Evolutionary conservation across 1,284 basidiomycete species (phyloP), one percentile per base, ranked within the genome.

Genomic region (Rhodotorula sp.): DNA sequence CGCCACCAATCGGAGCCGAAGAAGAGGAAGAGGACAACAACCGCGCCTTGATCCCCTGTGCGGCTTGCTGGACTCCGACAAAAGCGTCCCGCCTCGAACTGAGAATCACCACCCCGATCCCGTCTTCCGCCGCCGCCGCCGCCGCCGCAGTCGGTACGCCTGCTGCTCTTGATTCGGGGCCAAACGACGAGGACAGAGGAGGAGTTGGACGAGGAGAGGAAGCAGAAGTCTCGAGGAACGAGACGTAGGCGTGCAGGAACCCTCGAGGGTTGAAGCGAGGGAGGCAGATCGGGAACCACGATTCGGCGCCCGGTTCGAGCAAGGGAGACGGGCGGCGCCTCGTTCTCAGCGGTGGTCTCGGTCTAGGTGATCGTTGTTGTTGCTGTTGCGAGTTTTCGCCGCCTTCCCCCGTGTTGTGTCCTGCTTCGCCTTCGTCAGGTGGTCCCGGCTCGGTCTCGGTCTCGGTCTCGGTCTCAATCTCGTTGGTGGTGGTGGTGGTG

Each of bases 271-370:
- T 95, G 83, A 93, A 97, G 79, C 94, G 94, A 0, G 96, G 95
- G 17, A 99, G 85, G 79, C 95, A 99, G 61, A 99, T 86, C 0
- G 96, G 96, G 4, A 98, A 85, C 92, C 94, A 99, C 7, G 90
- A 90, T 29, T 94, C 89, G 10, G 90, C 84, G 2, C 89, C 92
- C 84, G 71, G 88, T 30, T 62, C 60, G 7, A 64, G 53, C 12
- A 69, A 45, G 2, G 68, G 68, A 10, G 68, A 57, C 84, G 82
- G 89, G 6, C 56, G 42, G 0, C 6, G 37, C 14, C 37, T 10
- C 37, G 37, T 10, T 10, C 37, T 10, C 37, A 12, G 37, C 3
- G 10, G 37, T 8, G 37, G 37, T 42, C 37, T 42, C 37, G 33
- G 33, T 33, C 8, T 33, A n/a, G n/a, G n/a, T 33, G 37, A 42